phyloP scores from a whole-genome alignment of 192 early-diverging fungal species.

The Chytriomyces sp. region DNA sequence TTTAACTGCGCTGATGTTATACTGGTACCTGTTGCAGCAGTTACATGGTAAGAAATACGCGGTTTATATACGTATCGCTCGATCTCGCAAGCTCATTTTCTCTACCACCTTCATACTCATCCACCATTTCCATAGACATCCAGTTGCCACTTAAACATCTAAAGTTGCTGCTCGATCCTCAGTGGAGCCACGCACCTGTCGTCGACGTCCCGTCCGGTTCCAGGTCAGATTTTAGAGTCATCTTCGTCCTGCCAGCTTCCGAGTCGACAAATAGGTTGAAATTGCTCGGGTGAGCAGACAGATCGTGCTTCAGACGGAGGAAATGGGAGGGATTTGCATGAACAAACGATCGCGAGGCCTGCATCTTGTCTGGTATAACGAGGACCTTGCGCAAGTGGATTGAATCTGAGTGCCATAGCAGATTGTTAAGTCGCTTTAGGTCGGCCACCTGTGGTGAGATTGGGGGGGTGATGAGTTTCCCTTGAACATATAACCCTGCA shows the following conservation, averaged over 20 bases:
- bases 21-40: neutral
- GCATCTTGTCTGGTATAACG: slow-evolving; percentile 1
- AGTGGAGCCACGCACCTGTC: neutral
- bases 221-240: neutral
- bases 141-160: neutral
- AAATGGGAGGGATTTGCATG: too few species aligned
- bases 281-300: neutral
- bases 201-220: neutral
- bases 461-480: neutral
- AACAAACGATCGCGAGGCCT: too few species aligned
- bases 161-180: neutral
- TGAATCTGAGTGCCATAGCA: slow-evolving; percentile 20
- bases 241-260: neutral
- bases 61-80: neutral
- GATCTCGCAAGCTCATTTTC: neutral
- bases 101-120: neutral
- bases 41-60: neutral
- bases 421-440: slow-evolving; percentile 18
- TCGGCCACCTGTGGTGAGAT: neutral
- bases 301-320: neutral
- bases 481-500: neutral
- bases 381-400: slow-evolving; percentile 27
- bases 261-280: neutral
- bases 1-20: neutral
- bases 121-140: neutral